Evolutionary conservation across 176 grass and related monocot species (phyloP).

Genomic region (Avena eriantha): DNA sequence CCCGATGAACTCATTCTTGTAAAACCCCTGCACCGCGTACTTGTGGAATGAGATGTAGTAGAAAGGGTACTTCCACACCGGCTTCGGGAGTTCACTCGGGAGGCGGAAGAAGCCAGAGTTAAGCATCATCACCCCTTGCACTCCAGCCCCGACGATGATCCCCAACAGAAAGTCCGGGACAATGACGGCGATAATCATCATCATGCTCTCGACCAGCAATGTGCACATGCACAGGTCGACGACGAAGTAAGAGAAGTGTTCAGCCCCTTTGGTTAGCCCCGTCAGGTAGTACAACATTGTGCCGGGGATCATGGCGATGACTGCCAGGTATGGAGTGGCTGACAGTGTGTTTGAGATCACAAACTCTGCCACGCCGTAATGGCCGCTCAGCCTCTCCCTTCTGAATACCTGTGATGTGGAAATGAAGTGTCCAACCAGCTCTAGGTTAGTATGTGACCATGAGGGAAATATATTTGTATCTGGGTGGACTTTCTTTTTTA

Average conservation of each 20-base stretch:
- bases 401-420: constrained; percentile 41
- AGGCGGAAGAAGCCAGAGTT: constrained; percentile 44
- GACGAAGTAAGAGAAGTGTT: constrained; percentile 42
- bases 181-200: constrained; percentile 38
- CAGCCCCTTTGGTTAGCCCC: constrained; percentile 21
- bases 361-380: constrained; percentile 51
- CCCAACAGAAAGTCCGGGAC: constrained; percentile 54
- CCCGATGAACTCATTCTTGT: constrained; percentile 53
- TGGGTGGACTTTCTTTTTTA: too few species aligned
- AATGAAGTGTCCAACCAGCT: background rate
- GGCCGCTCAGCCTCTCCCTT: constrained; percentile 53
- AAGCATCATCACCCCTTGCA: constrained; percentile 46
- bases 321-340: constrained; percentile 35
- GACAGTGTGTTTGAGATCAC: constrained; percentile 54
- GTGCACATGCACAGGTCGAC: background rate
- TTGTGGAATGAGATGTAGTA: constrained; percentile 58
- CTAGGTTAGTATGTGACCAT: too few species aligned
- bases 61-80: constrained; percentile 48
- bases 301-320: constrained; percentile 1
- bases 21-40: constrained; percentile 42
- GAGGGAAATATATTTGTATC: too few species aligned
- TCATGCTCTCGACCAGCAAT: constrained; percentile 37
- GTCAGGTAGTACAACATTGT: constrained; percentile 41
- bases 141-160: constrained; percentile 37
- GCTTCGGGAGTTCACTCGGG: constrained; percentile 47